Conservation (phyloP, 1,284 basidiomycete genomes). For the Sporisorium scitamineum region DNA sequence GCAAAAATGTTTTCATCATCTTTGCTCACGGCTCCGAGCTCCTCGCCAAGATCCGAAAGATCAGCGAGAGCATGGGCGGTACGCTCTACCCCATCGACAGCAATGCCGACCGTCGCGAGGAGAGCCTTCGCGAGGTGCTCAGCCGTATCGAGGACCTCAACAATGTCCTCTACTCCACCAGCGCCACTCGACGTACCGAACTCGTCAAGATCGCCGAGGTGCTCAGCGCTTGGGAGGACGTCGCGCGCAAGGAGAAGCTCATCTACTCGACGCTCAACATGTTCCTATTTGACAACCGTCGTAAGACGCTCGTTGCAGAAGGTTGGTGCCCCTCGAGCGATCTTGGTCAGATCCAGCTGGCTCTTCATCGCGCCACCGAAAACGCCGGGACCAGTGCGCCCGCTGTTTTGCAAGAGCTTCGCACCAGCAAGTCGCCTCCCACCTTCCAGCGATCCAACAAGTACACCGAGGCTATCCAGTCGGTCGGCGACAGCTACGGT, state of each 20-base stretch:
- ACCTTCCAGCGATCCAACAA: slow-evolving; percentile 96
- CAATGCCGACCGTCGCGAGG: slow-evolving; percentile 89
- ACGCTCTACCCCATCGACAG: slow-evolving; percentile 96
- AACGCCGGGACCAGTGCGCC: slow-evolving; percentile 91
- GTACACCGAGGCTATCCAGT: slow-evolving; percentile 97
- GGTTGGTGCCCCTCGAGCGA: slow-evolving; percentile 97
- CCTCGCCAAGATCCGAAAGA: slow-evolving; percentile 96
- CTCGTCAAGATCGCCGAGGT: slow-evolving; percentile 87
- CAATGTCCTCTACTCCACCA: slow-evolving; percentile 78
- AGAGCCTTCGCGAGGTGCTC: slow-evolving; percentile 88
- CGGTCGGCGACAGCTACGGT: slow-evolving; percentile 98
- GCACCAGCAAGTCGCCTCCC: slow-evolving; percentile 90
- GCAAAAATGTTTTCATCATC: slow-evolving; percentile 99
- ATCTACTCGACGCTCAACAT: slow-evolving; percentile 74
- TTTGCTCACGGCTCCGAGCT: slow-evolving; percentile 96
- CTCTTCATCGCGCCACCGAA: slow-evolving; percentile 92
- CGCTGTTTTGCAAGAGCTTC: slow-evolving; percentile 90
- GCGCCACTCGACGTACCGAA: slow-evolving; percentile 81
- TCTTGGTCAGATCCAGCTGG: slow-evolving; percentile 85
- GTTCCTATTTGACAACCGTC: slow-evolving; percentile 91
- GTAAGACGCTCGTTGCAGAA: slow-evolving; percentile 96
- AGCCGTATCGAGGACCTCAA: slow-evolving; percentile 92
- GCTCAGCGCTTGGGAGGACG: slow-evolving; percentile 90
- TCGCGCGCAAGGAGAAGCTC: slow-evolving; percentile 93
- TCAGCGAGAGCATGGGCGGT: slow-evolving; percentile 97